Conservation (phyloP, 108 stramenopile genomes). For the Fragilaria crotonensis region DNA sequence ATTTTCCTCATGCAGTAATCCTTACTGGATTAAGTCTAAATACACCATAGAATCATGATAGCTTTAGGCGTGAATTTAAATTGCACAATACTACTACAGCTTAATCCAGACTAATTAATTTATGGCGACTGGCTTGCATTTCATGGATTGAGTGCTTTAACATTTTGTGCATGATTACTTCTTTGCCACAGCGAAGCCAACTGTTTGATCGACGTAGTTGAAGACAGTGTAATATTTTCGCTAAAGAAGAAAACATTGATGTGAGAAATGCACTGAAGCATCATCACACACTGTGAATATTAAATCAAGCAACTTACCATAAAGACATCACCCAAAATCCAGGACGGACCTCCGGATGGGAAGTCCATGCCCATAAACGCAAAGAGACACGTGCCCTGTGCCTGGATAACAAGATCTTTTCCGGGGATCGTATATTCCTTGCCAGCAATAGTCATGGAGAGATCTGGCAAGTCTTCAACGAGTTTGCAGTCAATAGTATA, state of each 20-base stretch:
- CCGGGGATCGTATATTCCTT: slow-evolving; percentile 74
- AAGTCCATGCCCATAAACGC: slow-evolving; percentile 96
- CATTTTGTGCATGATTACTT: too few relatives aligned
- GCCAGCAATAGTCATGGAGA: slow-evolving; percentile 80
- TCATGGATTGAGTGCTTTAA: too few relatives aligned
- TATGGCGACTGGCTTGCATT: too few relatives aligned
- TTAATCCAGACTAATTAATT: too few relatives aligned
- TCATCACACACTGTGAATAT: neutral
- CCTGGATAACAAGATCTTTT: slow-evolving; percentile 81
- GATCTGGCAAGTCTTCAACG: slow-evolving; percentile 60
- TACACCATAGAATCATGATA: too few relatives aligned
- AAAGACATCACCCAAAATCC: slow-evolving; percentile 99
- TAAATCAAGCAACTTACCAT: slow-evolving; percentile 31
- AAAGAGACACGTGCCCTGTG: slow-evolving; percentile 81
- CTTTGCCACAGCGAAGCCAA: slow-evolving; percentile 74
- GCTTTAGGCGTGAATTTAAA: too few relatives aligned
- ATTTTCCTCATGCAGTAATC: too few relatives aligned
- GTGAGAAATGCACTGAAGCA: neutral
- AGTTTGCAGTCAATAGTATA: slow-evolving; percentile 88
- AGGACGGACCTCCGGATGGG: slow-evolving; percentile 60
- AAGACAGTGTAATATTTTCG: slow-evolving; percentile 97
- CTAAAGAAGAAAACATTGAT: neutral
- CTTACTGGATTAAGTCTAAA: too few relatives aligned
- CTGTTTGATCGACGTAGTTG: slow-evolving; percentile 78
- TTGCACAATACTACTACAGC: too few relatives aligned